Conservation (phyloP, 2,329 filamentous ascomycete genomes). For the Sclerotiophoma versabilis region DNA sequence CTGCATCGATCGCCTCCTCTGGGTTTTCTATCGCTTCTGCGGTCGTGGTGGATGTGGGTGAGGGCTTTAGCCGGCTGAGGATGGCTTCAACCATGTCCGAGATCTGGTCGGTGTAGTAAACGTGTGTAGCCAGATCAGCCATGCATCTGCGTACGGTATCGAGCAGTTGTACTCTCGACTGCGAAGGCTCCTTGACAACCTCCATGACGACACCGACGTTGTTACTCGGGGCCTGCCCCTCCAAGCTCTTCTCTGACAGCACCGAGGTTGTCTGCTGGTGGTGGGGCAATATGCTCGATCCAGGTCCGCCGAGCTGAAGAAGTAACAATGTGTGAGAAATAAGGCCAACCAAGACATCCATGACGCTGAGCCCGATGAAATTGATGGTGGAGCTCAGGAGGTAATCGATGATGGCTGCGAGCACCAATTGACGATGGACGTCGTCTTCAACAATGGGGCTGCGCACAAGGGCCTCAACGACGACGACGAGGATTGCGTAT, state of each 20-base stretch:
- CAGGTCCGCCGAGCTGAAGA: constrained; percentile 67
- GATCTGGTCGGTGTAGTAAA: constrained; percentile 97
- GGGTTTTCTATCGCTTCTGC: constrained; percentile 61
- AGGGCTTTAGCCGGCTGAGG: constrained; percentile 77
- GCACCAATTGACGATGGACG: constrained; percentile 74
- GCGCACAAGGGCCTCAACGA: constrained; percentile 76
- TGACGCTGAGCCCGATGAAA: constrained; percentile 92
- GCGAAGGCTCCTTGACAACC: constrained; percentile 57
- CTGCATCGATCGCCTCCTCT: constrained; percentile 55
- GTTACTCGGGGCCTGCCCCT: constrained; percentile 25
- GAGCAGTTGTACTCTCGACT: constrained; percentile 68
- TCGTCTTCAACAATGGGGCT: constrained; percentile 74
- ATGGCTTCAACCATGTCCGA: constrained; percentile 91
- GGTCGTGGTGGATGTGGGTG: constrained; percentile 52
- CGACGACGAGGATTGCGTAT: constrained; percentile 84
- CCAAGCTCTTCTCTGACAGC: constrained; percentile 29
- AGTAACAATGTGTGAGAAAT: constrained; percentile 83
- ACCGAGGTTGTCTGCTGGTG: constrained; percentile 47
- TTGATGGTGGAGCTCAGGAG: constrained; percentile 88
- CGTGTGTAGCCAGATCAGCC: constrained; percentile 88
- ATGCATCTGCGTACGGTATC: constrained; percentile 80
- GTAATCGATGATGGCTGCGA: constrained; percentile 80
- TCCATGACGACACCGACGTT: constrained; percentile 47
- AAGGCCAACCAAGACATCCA: constrained; percentile 88
- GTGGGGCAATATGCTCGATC: constrained; percentile 48